Conservation (phyloP, 257 asterid genomes). For the Solanum piurae region DNA sequence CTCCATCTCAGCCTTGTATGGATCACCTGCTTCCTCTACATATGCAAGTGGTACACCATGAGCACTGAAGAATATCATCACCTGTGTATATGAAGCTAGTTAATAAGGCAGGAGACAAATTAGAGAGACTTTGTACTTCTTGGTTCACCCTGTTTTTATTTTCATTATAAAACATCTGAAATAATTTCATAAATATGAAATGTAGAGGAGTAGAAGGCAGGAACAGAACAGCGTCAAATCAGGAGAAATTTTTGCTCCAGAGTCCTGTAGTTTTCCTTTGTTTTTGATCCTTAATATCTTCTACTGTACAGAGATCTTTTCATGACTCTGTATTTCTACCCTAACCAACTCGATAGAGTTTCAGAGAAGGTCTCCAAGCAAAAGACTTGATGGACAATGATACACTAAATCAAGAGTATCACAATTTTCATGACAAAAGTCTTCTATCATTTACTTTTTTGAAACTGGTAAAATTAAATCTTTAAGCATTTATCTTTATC, state of each 20-base stretch:
- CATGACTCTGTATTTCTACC: not conserved
- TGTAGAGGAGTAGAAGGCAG: not conserved
- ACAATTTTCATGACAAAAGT: not conserved
- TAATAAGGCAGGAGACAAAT: not conserved
- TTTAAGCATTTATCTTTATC: not conserved
- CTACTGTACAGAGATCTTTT: not conserved
- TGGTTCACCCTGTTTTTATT: not conserved
- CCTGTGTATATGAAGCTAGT: slow-evolving; percentile 33
- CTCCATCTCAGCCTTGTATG: slow-evolving; percentile 99
- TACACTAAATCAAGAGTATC: not conserved
- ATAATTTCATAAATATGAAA: not conserved
- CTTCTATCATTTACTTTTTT: not conserved
- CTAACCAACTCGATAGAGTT: not conserved
- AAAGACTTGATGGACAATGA: not conserved
- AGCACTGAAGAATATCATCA: slow-evolving; percentile 97
- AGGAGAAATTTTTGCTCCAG: not conserved
- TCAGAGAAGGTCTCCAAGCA: not conserved
- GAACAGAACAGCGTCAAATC: not conserved
- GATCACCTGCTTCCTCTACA: slow-evolving; percentile 99
- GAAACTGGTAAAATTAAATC: not conserved
- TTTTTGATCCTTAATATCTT: not conserved
- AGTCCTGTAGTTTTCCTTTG: not conserved
- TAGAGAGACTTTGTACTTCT: not conserved
- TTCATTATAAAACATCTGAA: not conserved
- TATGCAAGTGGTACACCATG: slow-evolving; percentile 98